Conservation (phyloP, 805 yeast species). For the Ogataea naganishii region DNA sequence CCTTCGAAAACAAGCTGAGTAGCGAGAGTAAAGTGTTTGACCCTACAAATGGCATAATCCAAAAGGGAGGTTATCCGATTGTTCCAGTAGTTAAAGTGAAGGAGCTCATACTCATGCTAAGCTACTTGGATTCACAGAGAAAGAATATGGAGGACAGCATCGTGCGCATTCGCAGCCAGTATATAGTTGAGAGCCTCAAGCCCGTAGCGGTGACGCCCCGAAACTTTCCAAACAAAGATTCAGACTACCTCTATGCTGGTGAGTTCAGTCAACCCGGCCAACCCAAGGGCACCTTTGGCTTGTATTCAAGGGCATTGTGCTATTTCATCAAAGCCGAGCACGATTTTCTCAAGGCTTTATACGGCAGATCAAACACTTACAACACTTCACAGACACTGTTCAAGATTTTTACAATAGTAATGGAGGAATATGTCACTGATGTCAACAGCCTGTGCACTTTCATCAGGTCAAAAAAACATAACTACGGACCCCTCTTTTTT, state of each 20-base stretch:
- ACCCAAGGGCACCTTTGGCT: conserved; percentile 18
- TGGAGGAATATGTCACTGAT: conserved; percentile 30
- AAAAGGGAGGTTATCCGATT: conserved; percentile 31
- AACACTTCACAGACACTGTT: conserved; percentile 20
- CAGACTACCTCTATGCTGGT: conserved; percentile 22
- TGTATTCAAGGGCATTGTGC: conserved; percentile 43
- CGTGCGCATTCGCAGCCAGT: conserved; percentile 31
- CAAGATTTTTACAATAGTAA: conserved; percentile 23
- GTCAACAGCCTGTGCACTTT: conserved; percentile 28
- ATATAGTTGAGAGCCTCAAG: conserved; percentile 34
- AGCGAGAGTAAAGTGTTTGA: conserved; percentile 33
- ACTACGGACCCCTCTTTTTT: conserved; percentile 45
- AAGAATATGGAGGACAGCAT: conserved; percentile 26
- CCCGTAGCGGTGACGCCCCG: conserved; percentile 30
- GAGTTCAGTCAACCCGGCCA: conserved; percentile 3
- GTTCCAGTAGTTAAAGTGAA: conserved; percentile 27
- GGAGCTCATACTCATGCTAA: conserved; percentile 29
- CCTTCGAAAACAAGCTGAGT: conserved; percentile 37
- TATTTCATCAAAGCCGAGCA: conserved; percentile 42
- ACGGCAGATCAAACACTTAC: conserved; percentile 25
- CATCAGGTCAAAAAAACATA: conserved; percentile 32
- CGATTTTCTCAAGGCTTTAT: conserved; percentile 35
- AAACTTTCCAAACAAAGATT: conserved; percentile 16
- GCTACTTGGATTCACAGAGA: conserved; percentile 30
- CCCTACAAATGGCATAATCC: conserved; percentile 24